Evolutionary conservation across 371 early-diverging fungal genomes (phyloP), one percentile per base, ranked within the genome.

Genomic region (Mortierella sp.): DNA sequence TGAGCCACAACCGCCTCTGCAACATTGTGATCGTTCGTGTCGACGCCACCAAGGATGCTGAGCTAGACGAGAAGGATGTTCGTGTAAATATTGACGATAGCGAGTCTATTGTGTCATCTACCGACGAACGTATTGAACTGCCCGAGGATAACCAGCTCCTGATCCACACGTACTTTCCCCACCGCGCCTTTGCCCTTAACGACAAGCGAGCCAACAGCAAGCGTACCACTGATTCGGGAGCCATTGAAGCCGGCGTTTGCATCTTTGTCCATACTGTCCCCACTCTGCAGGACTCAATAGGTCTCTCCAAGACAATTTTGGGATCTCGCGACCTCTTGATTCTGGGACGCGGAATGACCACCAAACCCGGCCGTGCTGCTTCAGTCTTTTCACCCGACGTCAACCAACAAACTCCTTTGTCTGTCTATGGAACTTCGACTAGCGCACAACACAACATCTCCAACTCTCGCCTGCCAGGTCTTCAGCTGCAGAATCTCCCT

Each of bases 221-320:
- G 42, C 68, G 58, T 26, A 50, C 60, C 1, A 4, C 31, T 31
- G 77, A 73, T 19, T 63, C 48, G 1, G 84, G 81, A 68, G 68
- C 68, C 26, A 47, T 71, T 6, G 81, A 79, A 70, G 74, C 74
- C 21, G 82, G 87, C 0, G 76, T 73, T 13, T 78, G 73, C 6
- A 42, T 86, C 16, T 77, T 78, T 57, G 73, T 86, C 16, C 75
- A 82, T 28, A 72, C 68, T 16, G 87, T 76, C 7, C 78, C 82
- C 4, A 80, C 87, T 5, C 26, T 86, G 21, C 87, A 86, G 65
- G 87, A 82, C 65, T 82, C 87, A 1, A 80, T 86, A n/a, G 83
- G 87, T 11, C 73, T 86, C 38, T 72, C 78, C 44, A 86, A 82
- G 58, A 55, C 78, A 0, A 19, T 80, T 16, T 65, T 86, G 4